Evolutionary conservation across 2,329 filamentous ascomycete species (phyloP), one percentile per base, ranked within the genome.

Genomic region (Colletotrichum cordylinicola): DNA sequence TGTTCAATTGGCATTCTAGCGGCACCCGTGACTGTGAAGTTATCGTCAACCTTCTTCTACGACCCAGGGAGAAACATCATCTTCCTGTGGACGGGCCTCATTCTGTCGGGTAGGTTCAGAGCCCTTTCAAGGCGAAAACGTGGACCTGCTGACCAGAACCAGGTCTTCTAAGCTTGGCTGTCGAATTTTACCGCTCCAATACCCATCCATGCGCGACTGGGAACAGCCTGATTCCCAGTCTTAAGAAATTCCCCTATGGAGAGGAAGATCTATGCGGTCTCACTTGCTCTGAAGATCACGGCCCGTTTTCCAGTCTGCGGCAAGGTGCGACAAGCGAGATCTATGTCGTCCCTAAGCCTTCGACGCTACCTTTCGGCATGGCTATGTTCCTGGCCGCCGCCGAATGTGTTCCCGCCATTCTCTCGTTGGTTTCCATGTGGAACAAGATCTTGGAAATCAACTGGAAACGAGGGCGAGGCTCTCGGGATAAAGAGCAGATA

Each of bases 1-100:
- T 94, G 92, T 74, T 88, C 92, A 0, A 92, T 94, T 48, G 92
- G 91, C 15, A 91, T 94, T 18, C 79, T 94, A 6, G 90, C 91
- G 2, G 92, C 91, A 6, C 93, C 92, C 0, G 87, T 92, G 0
- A 93, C 92, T 0, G 91, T 92, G 27, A 87, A 88, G 76, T 82
- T 92, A 58, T 94, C 92, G 2, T 83, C 83, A 18, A 94, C 92
- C 0, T 94, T 94, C 80, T 94, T 93, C 80, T 87, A 91, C 68
- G 88, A 90, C 27, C 90, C 90, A 0, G 92, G 92, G 3, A 87
- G 92, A 43, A 93, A 93, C 77, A 89, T 90, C 60, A 93, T 94
- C 70, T 94, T 94, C 78, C 39, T 93, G 1, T 94, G 93, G 92
- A 92, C 91, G 1, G 86, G 87, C 6, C 83, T 94, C 4, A 83